Evolutionary conservation across 2,329 filamentous ascomycete species (phyloP), one percentile per base, ranked within the genome.

Genomic region (Exophiala viscosa): DNA sequence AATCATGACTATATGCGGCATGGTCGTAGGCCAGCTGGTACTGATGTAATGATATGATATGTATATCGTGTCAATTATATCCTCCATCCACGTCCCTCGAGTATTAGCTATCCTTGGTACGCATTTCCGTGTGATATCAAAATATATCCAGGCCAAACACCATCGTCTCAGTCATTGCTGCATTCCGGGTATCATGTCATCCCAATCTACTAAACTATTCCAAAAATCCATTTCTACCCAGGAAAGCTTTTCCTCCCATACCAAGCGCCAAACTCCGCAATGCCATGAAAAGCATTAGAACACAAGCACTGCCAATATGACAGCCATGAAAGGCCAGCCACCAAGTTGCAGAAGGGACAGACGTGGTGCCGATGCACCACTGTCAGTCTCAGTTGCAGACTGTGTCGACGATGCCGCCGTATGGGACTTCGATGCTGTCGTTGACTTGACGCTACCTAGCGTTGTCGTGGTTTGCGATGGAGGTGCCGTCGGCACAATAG

Each of bases 1-100:
- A 11, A 76, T 77, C 3, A 91, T 95, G 81, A 96, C 88, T 66
- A 60, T 90, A 14, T 82, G 85, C 3, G 87, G 85, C 3, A 95
- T 97, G 82, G 75, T 73, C 0, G 70, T 82, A 32, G 83, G 52
- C 13, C 45, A 42, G 28, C 28, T 55, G n/a, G 14, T 52, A 33
- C 58, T 47, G 39, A 41, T 17, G 14, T 52, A 35, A 40, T 38
- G 44, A 23, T 11, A 46, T 6, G 18, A 31, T 49, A 14, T 44
- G 23, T 20, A 40, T 15, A 42, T 42, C 3, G 40, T 36, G 14
- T 36, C 11, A 10, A 36, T 8, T 13, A 13, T 36, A 13, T 5
- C 7, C 11, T 13, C 11, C 11, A 4, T 36, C 14, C 34, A 15
- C 34, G 11, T 5, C 11, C 34, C 7, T 7, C 23, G 23, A 28